These are phyloP conservation scores for Peribolospora baueri DNA, from an alignment of 768 basidiomycete species.

Conservation along the genomic window DNA sequence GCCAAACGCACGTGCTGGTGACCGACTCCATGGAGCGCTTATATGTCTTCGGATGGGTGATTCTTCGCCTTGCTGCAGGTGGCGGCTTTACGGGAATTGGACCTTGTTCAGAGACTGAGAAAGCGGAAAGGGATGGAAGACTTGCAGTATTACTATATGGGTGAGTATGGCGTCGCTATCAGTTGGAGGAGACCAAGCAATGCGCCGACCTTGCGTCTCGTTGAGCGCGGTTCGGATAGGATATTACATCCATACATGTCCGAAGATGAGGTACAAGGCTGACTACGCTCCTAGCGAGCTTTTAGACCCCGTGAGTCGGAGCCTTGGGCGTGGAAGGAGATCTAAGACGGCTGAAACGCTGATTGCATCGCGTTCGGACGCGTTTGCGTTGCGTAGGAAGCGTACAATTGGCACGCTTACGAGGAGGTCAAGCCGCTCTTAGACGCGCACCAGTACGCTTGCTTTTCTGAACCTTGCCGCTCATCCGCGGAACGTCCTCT, in stretches of 20 bases:
- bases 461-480: slow-evolving; percentile 26
- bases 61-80: slow-evolving; percentile 26
- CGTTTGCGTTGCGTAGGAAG: slow-evolving; percentile 29
- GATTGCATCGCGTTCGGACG: not conserved
- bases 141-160: slow-evolving; percentile 64
- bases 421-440: slow-evolving; percentile 35
- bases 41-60: no score
- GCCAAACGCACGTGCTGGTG: no score
- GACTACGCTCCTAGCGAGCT: slow-evolving; percentile 75
- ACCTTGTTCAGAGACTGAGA: slow-evolving; percentile 49
- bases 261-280: slow-evolving; percentile 89
- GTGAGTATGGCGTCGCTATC: slow-evolving; percentile 22
- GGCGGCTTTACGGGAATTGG: slow-evolving; percentile 58
- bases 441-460: slow-evolving; percentile 41
- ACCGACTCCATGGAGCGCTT: no score
- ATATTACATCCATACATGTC: slow-evolving; percentile 74
- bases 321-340: not conserved
- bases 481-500: slow-evolving; percentile 20
- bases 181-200: no score
- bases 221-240: slow-evolving; percentile 26
- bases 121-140: slow-evolving; percentile 32
- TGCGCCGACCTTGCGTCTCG: no score
- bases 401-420: slow-evolving; percentile 50
- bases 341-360: not conserved
- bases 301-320: slow-evolving; percentile 44